Evolutionary conservation across 768 basidiomycete genomes (phyloP).

Genomic region (Trametes cingulata): DNA sequence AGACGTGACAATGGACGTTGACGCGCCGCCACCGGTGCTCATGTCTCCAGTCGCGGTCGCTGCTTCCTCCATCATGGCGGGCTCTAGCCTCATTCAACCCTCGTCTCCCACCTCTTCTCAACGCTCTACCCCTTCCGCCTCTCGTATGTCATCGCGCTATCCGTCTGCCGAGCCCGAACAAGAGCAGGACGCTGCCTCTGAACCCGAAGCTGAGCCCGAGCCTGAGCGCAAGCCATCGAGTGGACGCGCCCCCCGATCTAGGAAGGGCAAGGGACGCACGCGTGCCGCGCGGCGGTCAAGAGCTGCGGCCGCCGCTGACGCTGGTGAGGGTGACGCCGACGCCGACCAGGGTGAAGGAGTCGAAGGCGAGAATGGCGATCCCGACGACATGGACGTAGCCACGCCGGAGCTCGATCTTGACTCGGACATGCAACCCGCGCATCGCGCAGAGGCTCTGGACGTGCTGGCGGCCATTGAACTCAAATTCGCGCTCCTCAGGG

Average conservation of each 20-base stretch:
- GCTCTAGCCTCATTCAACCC: conserved; percentile 40
- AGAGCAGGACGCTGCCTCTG: conserved; percentile 22
- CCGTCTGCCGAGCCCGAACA: conserved; percentile 38
- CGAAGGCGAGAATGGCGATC: conserved; percentile 36
- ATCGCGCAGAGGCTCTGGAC: conserved; percentile 86
- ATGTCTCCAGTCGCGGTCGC: conserved; percentile 36
- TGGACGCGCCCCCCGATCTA: conserved; percentile 12
- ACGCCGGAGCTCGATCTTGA: conserved; percentile 48
- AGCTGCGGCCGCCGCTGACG: conserved; percentile 18
- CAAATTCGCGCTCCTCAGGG: conserved; percentile 85
- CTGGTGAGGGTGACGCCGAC: conserved; percentile 33
- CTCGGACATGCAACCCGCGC: conserved; percentile 75
- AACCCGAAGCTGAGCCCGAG: conserved; percentile 25
- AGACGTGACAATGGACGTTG: conserved; percentile 27
- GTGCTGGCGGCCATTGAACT: conserved; percentile 88
- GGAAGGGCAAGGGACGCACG: conserved; percentile 18
- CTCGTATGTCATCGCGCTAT: conserved; percentile 44
- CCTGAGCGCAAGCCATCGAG: conserved; percentile 16
- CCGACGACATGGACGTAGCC: conserved; percentile 45
- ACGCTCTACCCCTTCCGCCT: conserved; percentile 37
- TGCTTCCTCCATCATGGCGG: conserved; percentile 52
- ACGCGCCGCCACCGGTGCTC: conserved; percentile 25
- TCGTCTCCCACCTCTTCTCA: conserved; percentile 40
- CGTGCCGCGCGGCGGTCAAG: conserved; percentile 15
- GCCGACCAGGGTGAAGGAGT: conserved; percentile 28